phyloP scores from a whole-genome alignment of 164 flowering plant genomes.

The Sedum album region DNA sequence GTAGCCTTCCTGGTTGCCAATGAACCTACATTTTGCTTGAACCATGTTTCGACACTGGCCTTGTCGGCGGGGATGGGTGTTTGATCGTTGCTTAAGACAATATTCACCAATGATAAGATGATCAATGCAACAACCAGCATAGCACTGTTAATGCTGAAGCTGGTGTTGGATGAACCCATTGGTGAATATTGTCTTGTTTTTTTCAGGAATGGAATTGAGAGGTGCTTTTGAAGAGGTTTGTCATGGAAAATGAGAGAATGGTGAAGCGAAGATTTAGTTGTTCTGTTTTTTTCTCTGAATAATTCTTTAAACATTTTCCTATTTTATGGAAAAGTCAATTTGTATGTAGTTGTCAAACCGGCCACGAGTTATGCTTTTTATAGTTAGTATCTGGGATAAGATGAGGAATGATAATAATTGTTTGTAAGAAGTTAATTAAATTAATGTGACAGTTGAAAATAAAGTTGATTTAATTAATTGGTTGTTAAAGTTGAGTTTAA shows the following conservation, averaged over 20 bases:
- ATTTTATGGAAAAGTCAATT: too few relatives aligned
- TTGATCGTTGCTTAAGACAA: conserved; percentile 3
- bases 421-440: too few relatives aligned
- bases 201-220: neutral
- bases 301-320: too few relatives aligned
- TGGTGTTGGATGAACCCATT: neutral
- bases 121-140: neutral
- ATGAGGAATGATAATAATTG: too few relatives aligned
- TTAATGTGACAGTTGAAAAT: too few relatives aligned
- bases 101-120: neutral
- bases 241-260: neutral
- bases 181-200: neutral
- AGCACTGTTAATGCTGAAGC: neutral
- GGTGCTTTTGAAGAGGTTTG: neutral
- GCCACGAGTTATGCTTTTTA: too few relatives aligned
- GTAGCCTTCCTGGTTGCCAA: conserved; percentile 1
- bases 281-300: neutral
- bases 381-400: too few relatives aligned
- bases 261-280: neutral
- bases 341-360: too few relatives aligned
- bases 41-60: conserved; percentile 15
- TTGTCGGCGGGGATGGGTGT: conserved; percentile 14
- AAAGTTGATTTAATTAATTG: too few relatives aligned
- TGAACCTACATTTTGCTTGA: conserved; percentile 9
- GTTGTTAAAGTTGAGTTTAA: too few relatives aligned